phyloP scores from a whole-genome alignment of 139 green algal species.

The Desmodesmus armatus region DNA sequence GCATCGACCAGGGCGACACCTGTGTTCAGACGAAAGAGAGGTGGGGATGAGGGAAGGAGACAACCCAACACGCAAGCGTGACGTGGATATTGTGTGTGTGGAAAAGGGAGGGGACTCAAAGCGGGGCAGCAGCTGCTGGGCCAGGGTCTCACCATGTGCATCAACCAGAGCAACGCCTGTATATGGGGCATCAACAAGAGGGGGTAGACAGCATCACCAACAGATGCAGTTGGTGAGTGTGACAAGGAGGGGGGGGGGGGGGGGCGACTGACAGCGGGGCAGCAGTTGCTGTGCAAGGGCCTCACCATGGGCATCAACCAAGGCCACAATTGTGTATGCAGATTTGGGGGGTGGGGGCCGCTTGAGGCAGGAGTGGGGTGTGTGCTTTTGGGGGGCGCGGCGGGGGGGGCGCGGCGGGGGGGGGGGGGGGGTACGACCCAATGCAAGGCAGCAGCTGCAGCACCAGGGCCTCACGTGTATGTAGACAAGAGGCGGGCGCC shows the following conservation, averaged over 20 bases:
- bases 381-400: too few relatives aligned
- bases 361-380: too few relatives aligned
- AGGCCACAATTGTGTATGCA: too few relatives aligned
- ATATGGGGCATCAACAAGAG: too few relatives aligned
- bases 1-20: slow-evolving; percentile 84
- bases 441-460: slow-evolving; percentile 87
- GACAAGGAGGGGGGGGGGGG: too few relatives aligned
- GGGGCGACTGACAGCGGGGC: slow-evolving; percentile 89
- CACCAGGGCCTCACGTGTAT: slow-evolving; percentile 45
- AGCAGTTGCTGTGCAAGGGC: slow-evolving; percentile 74
- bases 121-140: slow-evolving; percentile 84
- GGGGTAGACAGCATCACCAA: not conserved
- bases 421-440: slow-evolving; percentile 82
- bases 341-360: too few relatives aligned
- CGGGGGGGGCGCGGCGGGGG: not conserved
- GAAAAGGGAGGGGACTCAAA: too few relatives aligned
- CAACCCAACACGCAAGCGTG: not conserved
- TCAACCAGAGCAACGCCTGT: slow-evolving; percentile 85
- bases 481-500: too few relatives aligned
- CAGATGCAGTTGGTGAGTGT: too few relatives aligned
- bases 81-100: too few relatives aligned
- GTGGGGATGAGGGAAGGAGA: not conserved
- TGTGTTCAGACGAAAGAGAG: slow-evolving; percentile 36
- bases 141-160: slow-evolving; percentile 40
- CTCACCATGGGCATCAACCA: slow-evolving; percentile 75